Evolutionary conservation across 345 rosid species (phyloP), one percentile per base, ranked within the genome.

Genomic region (Populus alba): DNA sequence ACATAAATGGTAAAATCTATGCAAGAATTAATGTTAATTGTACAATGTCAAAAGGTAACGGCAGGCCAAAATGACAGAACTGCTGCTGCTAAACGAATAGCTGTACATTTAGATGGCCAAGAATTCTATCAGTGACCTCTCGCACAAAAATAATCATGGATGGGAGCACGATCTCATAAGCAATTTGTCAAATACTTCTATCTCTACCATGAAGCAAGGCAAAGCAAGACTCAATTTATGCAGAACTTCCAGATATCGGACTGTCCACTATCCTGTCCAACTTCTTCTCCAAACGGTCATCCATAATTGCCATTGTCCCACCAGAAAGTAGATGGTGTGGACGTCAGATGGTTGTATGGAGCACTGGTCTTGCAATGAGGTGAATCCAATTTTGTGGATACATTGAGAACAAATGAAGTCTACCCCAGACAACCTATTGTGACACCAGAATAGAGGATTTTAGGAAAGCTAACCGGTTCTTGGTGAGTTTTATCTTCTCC

Each of bases 401-500:
- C 27, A 73, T 49, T 23, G 70, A 45, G 7, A 43, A 55, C 18
- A 66, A 59, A 66, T n/a, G 61, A 10, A 59, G 61, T 25, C 7
- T 18, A 59, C 3, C 20, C 63, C 20, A n/a, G 41, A 17, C 31
- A 70, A 33, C 65, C 83, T 88, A 91, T 82, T 84, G 77, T 27
- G 94, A 83, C 67, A 88, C 92, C 86, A 87, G 66, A 79, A 81
- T 83, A 35, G 92, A 88, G 66, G 98, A 93, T 76, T 86, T 83
- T 81, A 95, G 99, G 77, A 93, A 89, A 70, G 59, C 91, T 81
- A 95, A 87, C 67, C 94, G 94, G 65, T 83, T 89, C 86, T 87
- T 89, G 5, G 97, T 95, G 53, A 95, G 95, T 63, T 84, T 83
- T 71, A 95, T 91, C 87, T 95, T 93, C 87, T 95, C 99, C 85